Conservation (phyloP, 1,284 basidiomycete genomes). For the Tilletia walkeri region DNA sequence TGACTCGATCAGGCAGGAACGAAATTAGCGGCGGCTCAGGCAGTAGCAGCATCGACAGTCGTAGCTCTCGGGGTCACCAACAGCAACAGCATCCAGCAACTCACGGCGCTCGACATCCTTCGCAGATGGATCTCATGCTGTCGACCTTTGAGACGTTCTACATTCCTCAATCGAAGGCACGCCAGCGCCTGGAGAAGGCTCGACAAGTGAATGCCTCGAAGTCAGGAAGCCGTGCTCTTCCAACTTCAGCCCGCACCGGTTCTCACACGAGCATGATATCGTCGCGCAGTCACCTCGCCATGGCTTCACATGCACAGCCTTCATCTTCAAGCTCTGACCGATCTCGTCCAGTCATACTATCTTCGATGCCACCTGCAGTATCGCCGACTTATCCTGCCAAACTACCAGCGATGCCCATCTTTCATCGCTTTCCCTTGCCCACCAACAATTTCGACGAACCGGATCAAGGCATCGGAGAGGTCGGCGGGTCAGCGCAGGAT, state of each 20-base stretch:
- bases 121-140: background rate
- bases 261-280: no score
- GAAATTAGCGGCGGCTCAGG: no score
- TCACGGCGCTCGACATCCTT: background rate
- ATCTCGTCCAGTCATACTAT: background rate
- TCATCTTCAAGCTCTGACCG: no score
- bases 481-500: background rate
- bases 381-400: background rate
- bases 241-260: no score
- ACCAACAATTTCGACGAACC: background rate
- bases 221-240: background rate
- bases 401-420: conserved; percentile 17
- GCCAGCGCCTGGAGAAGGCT: background rate
- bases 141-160: conserved; percentile 12
- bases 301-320: no score
- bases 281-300: no score
- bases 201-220: background rate
- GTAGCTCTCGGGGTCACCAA: no score
- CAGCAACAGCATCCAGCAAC: background rate
- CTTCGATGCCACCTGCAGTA: background rate
- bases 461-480: background rate
- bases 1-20: background rate
- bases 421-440: conserved; percentile 17
- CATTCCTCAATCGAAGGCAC: background rate
- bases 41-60: no score